Percentiles rank a stretch among this genome's conserved stretches.
These are phyloP conservation scores for Scedosporium boydii DNA, from an alignment of 2,329 filamentous ascomycete genomes.

Conservation along the genomic window DNA sequence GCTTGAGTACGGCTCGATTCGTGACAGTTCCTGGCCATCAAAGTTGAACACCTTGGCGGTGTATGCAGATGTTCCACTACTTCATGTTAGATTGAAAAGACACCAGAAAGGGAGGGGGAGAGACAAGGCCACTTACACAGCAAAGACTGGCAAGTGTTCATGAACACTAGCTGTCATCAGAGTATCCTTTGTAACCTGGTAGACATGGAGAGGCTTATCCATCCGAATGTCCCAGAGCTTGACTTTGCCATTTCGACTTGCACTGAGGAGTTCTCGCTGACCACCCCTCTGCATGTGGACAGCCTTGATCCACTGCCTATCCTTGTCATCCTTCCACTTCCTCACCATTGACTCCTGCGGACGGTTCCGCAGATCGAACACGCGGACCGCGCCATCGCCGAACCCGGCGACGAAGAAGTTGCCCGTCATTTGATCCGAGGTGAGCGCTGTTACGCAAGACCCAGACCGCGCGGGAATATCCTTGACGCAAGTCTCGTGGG, in stretches of 20 bases:
- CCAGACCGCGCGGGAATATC: conserved; percentile 93
- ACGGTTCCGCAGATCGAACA: conserved; percentile 81
- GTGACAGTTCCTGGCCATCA: conserved; percentile 67
- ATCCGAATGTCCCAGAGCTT: conserved; percentile 94
- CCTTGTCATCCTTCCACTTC: conserved; percentile 85
- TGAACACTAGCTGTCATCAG: conserved; percentile 84
- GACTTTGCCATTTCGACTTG: conserved; percentile 85
- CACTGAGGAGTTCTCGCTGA: conserved; percentile 80
- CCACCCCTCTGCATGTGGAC: conserved; percentile 96
- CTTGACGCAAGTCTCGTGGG: conserved; percentile 81
- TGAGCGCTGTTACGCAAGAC: conserved; percentile 90
- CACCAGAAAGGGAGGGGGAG: neutral
- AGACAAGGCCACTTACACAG: conserved; percentile 55
- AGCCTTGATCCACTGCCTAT: conserved; percentile 86
- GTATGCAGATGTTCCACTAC: conserved; percentile 78
- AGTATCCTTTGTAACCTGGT: conserved; percentile 66
- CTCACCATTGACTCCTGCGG: conserved; percentile 88
- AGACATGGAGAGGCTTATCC: conserved; percentile 64
- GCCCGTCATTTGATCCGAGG: conserved; percentile 94
- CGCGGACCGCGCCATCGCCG: conserved; percentile 85
- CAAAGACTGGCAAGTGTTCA: conserved; percentile 93
- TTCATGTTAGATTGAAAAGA: neutral
- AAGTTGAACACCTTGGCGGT: conserved; percentile 90
- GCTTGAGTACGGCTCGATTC: conserved; percentile 81
- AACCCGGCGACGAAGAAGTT: conserved; percentile 95